A percentile compares a stretch with the other conserved stretches of the same genome.
These are phyloP conservation scores for Penicillium hordei DNA, from an alignment of 2,329 filamentous ascomycete species.

Conservation along the genomic window DNA sequence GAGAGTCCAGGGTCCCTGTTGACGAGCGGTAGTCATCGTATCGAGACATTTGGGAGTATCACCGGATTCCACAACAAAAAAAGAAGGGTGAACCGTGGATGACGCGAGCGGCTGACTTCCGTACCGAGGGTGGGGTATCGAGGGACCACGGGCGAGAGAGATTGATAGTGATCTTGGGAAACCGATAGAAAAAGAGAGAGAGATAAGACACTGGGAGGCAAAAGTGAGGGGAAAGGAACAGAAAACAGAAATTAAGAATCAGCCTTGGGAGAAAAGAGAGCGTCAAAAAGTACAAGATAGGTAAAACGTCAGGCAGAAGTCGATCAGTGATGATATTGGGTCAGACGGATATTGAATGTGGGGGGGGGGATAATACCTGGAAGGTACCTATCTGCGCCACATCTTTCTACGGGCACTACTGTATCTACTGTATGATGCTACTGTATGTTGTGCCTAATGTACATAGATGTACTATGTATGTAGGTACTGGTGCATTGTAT, in stretches of 20 bases:
- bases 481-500: not conserved
- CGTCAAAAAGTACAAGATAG: not conserved
- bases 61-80: conserved; percentile 2
- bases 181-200: not conserved
- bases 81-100: conserved; percentile 35
- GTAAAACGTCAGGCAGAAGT: conserved; percentile 22
- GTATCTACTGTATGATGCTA: conserved; percentile 1
- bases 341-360: not conserved
- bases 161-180: not conserved
- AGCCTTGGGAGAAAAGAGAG: conserved; percentile 14
- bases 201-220: not conserved
- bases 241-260: conserved; percentile 10
- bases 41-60: conserved; percentile 34
- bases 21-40: conserved; percentile 41
- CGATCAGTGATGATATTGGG: conserved; percentile 19
- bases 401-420: conserved; percentile 1
- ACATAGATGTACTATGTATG: conserved; percentile 3
- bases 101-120: conserved; percentile 38
- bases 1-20: conserved; percentile 35
- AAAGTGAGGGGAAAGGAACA: not conserved
- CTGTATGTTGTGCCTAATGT: conserved; percentile 4
- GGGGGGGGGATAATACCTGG: not conserved
- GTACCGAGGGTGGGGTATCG: conserved; percentile 24
- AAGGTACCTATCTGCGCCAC: conserved; percentile 2
- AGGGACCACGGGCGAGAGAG: conserved; percentile 21